phyloP scores from a whole-genome alignment of 768 basidiomycete species.

The Calocera cornea region DNA sequence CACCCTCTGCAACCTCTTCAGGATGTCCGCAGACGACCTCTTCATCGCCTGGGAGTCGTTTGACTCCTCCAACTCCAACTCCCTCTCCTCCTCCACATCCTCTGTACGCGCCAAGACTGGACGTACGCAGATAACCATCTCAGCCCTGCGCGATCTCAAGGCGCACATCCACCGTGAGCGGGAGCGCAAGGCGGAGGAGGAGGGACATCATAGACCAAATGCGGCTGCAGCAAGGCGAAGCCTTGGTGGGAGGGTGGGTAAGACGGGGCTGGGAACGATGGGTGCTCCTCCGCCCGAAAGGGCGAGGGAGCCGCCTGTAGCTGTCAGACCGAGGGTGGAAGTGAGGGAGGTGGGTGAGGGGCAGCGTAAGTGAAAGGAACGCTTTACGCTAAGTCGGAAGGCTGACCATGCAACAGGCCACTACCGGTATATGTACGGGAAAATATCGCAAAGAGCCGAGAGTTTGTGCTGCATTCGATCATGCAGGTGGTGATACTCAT shows the following conservation, averaged over 20 bases:
- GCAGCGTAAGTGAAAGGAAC: conserved; percentile 9
- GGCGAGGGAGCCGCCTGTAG: conserved; percentile 15
- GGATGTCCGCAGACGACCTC: conserved; percentile 26
- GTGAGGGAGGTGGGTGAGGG: conserved; percentile 14
- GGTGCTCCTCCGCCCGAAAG: conserved; percentile 24
- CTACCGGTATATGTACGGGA: conserved; percentile 90
- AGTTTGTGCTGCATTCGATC: conserved; percentile 32
- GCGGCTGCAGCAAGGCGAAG: neutral
- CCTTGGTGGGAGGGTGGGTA: neutral
- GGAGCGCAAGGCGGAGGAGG: conserved; percentile 16
- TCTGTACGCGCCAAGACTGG: neutral
- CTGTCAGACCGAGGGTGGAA: conserved; percentile 10
- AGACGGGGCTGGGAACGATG: neutral
- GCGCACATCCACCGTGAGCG: conserved; percentile 23
- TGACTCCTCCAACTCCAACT: conserved; percentile 18
- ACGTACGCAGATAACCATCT: conserved; percentile 18
- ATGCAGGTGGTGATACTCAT: neutral
- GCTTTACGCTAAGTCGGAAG: neutral
- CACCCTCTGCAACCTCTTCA: conserved; percentile 29
- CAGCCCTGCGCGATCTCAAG: conserved; percentile 23
- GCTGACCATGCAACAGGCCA: conserved; percentile 25
- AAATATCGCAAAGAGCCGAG: conserved; percentile 68
- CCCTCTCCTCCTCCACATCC: conserved; percentile 7
- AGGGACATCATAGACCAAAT: conserved; percentile 5
- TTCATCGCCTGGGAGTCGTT: conserved; percentile 35